Conservation (phyloP, 192 early-diverging fungal species). For the Linnemannia zychae region DNA sequence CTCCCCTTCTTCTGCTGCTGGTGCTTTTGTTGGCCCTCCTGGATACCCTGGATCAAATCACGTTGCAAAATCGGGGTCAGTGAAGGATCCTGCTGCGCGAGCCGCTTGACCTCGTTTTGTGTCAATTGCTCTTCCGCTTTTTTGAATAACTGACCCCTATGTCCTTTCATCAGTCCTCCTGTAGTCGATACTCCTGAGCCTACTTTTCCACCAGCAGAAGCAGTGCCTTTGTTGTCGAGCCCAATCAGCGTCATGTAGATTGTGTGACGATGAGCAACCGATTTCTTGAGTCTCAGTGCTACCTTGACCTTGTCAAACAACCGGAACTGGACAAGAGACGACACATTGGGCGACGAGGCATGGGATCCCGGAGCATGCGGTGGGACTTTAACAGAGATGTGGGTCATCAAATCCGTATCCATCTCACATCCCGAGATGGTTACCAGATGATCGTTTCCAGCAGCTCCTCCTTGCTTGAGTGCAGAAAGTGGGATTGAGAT, state of each 20-base stretch:
- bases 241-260: conserved; percentile 77
- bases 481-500: conserved; percentile 71
- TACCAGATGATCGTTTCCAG: background rate
- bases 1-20: conserved; percentile 11
- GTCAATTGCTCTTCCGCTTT: conserved; percentile 16
- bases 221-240: conserved; percentile 46
- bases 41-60: conserved; percentile 44
- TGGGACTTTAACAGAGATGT: conserved; percentile 59
- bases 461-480: conserved; percentile 56
- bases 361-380: conserved; percentile 41
- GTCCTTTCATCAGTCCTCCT: background rate
- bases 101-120: conserved; percentile 35
- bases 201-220: background rate
- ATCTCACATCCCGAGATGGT: conserved; percentile 38
- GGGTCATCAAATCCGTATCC: conserved; percentile 62
- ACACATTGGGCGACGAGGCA: conserved; percentile 37
- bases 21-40: conserved; percentile 25
- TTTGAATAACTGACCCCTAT: conserved; percentile 30
- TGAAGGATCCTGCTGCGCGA: conserved; percentile 33
- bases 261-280: conserved; percentile 71
- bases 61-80: conserved; percentile 22
- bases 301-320: conserved; percentile 78
- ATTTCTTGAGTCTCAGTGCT: conserved; percentile 67
- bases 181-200: background rate
- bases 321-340: conserved; percentile 61